Percentiles rank a stretch among this genome's conserved stretches.
These are phyloP conservation scores for Phymatotrichopsis omnivora DNA, from an alignment of 2,329 filamentous ascomycete genomes.

Conservation along the genomic window DNA sequence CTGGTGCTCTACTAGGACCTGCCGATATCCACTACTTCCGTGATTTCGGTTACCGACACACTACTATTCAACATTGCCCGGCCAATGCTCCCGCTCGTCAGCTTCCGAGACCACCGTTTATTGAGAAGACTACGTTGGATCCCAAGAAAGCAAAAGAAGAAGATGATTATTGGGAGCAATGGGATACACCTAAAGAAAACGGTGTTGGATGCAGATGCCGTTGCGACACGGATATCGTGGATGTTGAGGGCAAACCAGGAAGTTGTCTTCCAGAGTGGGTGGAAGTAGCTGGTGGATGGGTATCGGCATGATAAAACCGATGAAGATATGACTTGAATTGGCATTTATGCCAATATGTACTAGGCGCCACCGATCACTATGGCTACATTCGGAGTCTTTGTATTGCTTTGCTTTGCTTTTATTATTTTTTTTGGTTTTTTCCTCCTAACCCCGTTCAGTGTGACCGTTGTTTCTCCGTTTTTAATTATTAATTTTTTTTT, in stretches of 20 bases:
- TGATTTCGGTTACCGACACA: constrained; percentile 96
- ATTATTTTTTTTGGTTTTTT: constrained; percentile 21
- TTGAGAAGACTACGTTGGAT: constrained; percentile 62
- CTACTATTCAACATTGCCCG: constrained; percentile 96
- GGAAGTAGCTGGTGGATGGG: constrained; percentile 90
- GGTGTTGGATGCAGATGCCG: constrained; percentile 92
- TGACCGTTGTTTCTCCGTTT: background rate
- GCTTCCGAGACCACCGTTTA: constrained; percentile 66
- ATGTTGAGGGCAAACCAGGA: constrained; percentile 95
- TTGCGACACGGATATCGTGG: constrained; percentile 94
- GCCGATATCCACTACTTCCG: constrained; percentile 96
- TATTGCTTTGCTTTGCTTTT: constrained; percentile 17
- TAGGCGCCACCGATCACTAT: constrained; percentile 16
- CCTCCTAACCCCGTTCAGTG: background rate
- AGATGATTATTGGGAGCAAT: constrained; percentile 89
- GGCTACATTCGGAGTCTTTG: constrained; percentile 21
- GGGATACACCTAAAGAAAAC: constrained; percentile 82
- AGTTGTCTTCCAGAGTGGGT: constrained; percentile 96
- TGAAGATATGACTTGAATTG: constrained; percentile 11
- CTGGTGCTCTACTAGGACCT: constrained; percentile 71
- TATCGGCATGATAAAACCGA: constrained; percentile 42
- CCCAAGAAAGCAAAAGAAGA: constrained; percentile 80
- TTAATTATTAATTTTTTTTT: background rate
- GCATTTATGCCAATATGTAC: constrained; percentile 1
- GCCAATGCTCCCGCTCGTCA: constrained; percentile 88